A percentile compares a stretch with the other conserved stretches of the same genome.
phyloP scores from a whole-genome alignment of 2,329 filamentous ascomycete genomes.

The Lanzia echinophila region DNA sequence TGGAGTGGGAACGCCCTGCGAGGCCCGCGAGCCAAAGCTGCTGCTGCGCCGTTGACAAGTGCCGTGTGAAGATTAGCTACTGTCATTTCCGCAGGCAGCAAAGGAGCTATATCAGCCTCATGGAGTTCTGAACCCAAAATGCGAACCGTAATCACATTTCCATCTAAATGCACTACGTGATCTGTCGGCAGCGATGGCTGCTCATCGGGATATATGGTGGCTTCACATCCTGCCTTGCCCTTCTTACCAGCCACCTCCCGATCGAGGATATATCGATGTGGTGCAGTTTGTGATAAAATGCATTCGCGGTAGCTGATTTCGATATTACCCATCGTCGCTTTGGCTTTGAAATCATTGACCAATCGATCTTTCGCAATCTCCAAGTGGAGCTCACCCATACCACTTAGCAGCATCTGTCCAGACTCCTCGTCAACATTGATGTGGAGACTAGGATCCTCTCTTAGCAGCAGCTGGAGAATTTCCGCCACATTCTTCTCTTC shows the following conservation, averaged over 20 bases:
- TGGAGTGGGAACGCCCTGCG: constrained; percentile 75
- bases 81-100: constrained; percentile 48
- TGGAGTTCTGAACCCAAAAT: constrained; percentile 31
- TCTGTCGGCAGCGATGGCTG: constrained; percentile 33
- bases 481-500: constrained; percentile 76
- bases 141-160: constrained; percentile 59
- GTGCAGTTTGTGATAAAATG: constrained; percentile 49
- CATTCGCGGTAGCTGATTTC: constrained; percentile 94
- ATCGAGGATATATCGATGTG: constrained; percentile 63
- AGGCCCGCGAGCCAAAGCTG: constrained; percentile 79
- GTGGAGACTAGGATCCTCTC: constrained; percentile 89
- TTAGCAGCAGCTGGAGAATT: constrained; percentile 67
- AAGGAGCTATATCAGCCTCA: constrained; percentile 31
- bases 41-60: constrained; percentile 72
- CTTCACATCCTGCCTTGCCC: constrained; percentile 71
- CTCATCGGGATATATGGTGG: constrained; percentile 55
- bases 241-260: constrained; percentile 72
- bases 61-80: constrained; percentile 42
- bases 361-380: constrained; percentile 88
- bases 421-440: constrained; percentile 82
- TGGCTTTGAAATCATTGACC: constrained; percentile 82
- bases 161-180: constrained; percentile 51
- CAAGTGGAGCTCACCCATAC: constrained; percentile 93
- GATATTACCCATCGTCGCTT: constrained; percentile 77
- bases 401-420: constrained; percentile 86